Base-by-base conservation (phyloP, 768 basidiomycete genomes). In the Leccinum uliginosum region DNA sequence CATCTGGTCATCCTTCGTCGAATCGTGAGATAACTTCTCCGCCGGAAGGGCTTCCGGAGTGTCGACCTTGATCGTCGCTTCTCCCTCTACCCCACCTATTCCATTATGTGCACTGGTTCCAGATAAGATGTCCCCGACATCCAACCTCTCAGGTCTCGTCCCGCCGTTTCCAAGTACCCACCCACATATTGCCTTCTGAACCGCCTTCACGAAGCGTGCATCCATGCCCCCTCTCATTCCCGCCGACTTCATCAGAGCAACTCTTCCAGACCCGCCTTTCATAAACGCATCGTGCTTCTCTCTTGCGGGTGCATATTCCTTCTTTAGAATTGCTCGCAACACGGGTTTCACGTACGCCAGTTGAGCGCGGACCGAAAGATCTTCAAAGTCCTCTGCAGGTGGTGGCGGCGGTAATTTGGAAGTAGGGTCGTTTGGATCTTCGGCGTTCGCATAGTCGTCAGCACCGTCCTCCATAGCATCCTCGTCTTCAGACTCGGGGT, bases 301-400 rank as follows among this genome's bases (percentile, higher is more conserved):
- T 54, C 59, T 64, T 2, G 82, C 80, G 1, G 90, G 89, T 1
- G 54, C 58, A 65, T 87, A 91, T 30, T 66, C 62, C 30, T 80
- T 80, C 32, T 77, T 78, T 32, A 91, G 67, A 30, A 90, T 79
- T 1, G 83, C 84, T 24, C 64, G 70, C 44, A 92, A 71, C 14
- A 90, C 75, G 2, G 83, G 83, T 58, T 85, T 89, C 26, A 80
- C 76, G 62, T 88, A 89, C 11, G 73, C 78, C 54, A 92, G 81
- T 60, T 91, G 87, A 38, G 80, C 71, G 19, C 74, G 74, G 7
- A 88, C 76, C 6, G 76, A 54, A 29, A 89, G 75, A 21, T 75
- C 68, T 40, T 60, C 65, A 60, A 88, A 89, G n/a, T 71, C 69
- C 0, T 65, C 63, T 2, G 84, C 80, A 14, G 77, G 72, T 26